Evolutionary conservation across 1,284 basidiomycete species (phyloP), one percentile per base, ranked within the genome.

Genomic region (Omphalotus olearius): DNA sequence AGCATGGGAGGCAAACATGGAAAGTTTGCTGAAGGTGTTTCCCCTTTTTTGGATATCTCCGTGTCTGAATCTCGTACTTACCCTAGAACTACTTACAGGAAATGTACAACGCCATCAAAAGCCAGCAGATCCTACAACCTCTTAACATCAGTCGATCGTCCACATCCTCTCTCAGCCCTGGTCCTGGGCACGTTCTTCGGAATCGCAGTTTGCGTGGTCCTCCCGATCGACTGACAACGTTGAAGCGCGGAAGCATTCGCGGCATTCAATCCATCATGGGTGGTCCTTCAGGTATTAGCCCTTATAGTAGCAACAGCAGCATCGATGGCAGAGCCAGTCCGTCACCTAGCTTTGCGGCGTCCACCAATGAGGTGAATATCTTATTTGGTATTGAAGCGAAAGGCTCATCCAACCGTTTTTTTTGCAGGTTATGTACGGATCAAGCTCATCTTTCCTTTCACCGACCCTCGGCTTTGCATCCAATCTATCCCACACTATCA

Each of bases 401-500:
- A 40, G 18, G 28, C 25, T 54, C 23, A 25, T 45, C 26, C 39
- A 39, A 4, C 9, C 50, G 28, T 48, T 50, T 36, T 16, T 14
- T 53, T 38, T 41, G 18, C 51, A 73, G 73, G 72, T 68, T 18
- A 51, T 74, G 61, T 76, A 79, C 52, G 73, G 68, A 53, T 77
- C 80, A 14, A 74, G 77, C 60, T 73, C 78, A 4, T 66, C 73
- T 58, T 88, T 90, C 70, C 75, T 91, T 46, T 79, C 85, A 0
- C 88, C 91, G 0, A 84, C 92, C 0, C 76, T 98, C 6, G 96
- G 96, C 4, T 99, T 99, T 65, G 96, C 93, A 2, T 95, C 90
- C 52, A 98, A 96, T 57, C 76, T 99, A 17, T 92, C 93, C 1
- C 91, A 97, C 64, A 94, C 93, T 1, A 98, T 98, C 66, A 98